These are phyloP conservation scores for Bacidia rubella DNA, from an alignment of 495 filamentous ascomycete species.

Conservation along the genomic window DNA sequence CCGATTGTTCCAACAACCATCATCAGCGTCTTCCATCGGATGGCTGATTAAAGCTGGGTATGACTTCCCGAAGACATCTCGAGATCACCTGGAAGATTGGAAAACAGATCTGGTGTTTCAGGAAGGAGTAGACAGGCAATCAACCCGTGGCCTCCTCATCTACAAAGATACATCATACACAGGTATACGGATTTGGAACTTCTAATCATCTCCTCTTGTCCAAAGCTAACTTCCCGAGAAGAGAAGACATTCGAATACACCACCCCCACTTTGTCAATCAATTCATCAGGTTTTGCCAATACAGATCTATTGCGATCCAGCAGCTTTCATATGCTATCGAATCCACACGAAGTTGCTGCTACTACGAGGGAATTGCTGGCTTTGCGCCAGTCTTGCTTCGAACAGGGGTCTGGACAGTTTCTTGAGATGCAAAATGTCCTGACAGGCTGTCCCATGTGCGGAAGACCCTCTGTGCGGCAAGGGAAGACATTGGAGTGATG, in stretches of 20 bases:
- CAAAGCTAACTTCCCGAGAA: too few relatives aligned
- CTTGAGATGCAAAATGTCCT: too few relatives aligned
- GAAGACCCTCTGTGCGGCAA: too few relatives aligned
- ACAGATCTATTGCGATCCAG: not conserved
- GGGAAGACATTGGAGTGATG: too few relatives aligned
- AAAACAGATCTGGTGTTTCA: constrained; percentile 5
- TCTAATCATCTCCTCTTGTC: not conserved
- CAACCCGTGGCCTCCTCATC: not conserved
- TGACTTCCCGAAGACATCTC: constrained; percentile 17
- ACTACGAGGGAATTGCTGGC: not conserved
- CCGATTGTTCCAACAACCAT: constrained; percentile 18
- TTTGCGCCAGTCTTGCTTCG: not conserved
- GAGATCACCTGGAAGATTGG: constrained; percentile 17
- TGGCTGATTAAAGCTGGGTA: constrained; percentile 17
- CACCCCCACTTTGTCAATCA: not conserved
- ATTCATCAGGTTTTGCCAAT: not conserved
- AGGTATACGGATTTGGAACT: not conserved
- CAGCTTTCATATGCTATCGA: not conserved
- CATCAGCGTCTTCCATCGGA: constrained; percentile 8
- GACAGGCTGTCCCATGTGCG: too few relatives aligned
- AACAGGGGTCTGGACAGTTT: too few relatives aligned
- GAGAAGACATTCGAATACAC: not conserved
- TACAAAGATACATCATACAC: not conserved
- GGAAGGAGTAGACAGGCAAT: not conserved
- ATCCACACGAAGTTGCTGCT: not conserved